Percentiles rank a stretch among this genome's conserved stretches.
Evolutionary conservation across 2,329 filamentous ascomycete species (phyloP).

Genomic region (Hypomyces perniciosus): DNA sequence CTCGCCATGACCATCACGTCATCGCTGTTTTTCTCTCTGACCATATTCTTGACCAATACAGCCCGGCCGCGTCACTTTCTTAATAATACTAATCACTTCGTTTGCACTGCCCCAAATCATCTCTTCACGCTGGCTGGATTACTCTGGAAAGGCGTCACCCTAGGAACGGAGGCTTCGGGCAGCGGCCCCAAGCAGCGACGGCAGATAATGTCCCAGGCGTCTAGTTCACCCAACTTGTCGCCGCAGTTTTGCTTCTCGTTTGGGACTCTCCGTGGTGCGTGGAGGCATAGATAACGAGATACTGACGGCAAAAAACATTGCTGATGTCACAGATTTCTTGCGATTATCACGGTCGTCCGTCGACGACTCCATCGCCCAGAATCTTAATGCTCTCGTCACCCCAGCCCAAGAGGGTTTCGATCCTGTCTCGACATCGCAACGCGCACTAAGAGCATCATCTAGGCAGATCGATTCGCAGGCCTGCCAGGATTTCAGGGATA

Average conservation of each 20-base stretch:
- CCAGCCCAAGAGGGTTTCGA: constrained; percentile 71
- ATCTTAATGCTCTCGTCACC: constrained; percentile 81
- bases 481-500: constrained; percentile 68
- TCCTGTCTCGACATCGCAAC: constrained; percentile 65
- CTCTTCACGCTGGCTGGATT: constrained; percentile 41
- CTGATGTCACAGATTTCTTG: constrained; percentile 66
- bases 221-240: constrained; percentile 49
- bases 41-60: constrained; percentile 3
- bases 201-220: constrained; percentile 42
- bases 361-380: constrained; percentile 90
- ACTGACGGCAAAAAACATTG: not conserved
- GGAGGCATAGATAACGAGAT: no score
- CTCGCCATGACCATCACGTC: constrained; percentile 2
- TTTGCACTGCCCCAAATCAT: not conserved
- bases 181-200: constrained; percentile 23
- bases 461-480: constrained; percentile 53
- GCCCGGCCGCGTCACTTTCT: constrained; percentile 7
- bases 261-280: constrained; percentile 59
- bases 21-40: not conserved
- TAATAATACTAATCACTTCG: not conserved
- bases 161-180: constrained; percentile 32
- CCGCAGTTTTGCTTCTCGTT: constrained; percentile 76
- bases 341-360: constrained; percentile 76
- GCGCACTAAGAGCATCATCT: constrained; percentile 45
- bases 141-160: constrained; percentile 42